These are phyloP conservation scores for Chalara sp. DNA, from an alignment of 2,329 filamentous ascomycete genomes.

Conservation along the genomic window DNA sequence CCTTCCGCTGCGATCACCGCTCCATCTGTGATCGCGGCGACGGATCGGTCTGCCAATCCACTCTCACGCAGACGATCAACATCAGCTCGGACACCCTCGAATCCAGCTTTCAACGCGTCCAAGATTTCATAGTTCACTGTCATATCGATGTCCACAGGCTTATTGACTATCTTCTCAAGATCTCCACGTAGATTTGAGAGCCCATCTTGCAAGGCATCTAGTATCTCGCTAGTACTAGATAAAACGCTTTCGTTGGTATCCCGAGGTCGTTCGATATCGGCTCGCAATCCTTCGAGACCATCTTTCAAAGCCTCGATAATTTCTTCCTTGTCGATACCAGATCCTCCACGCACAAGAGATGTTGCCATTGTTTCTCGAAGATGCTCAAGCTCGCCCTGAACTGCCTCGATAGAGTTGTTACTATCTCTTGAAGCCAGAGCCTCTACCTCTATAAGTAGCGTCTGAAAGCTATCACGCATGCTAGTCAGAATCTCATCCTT, in stretches of 20 bases:
- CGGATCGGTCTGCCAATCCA: conserved; percentile 38
- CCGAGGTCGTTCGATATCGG: conserved; percentile 56
- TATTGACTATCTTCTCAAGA: conserved; percentile 71
- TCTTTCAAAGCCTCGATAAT: conserved; percentile 55
- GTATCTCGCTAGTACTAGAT: conserved; percentile 72
- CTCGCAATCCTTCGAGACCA: conserved; percentile 67
- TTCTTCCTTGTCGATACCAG: conserved; percentile 51
- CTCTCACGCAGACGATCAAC: conserved; percentile 69
- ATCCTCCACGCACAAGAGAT: conserved; percentile 40
- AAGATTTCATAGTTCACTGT: conserved; percentile 85
- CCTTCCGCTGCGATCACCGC: conserved; percentile 44
- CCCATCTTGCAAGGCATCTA: conserved; percentile 86
- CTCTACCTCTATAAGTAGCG: conserved; percentile 60
- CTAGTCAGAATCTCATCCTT: conserved; percentile 75
- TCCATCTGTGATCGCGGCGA: conserved; percentile 44
- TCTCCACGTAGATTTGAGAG: conserved; percentile 69
- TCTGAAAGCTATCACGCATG: conserved; percentile 58
- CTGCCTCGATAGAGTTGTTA: conserved; percentile 46
- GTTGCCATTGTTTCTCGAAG: conserved; percentile 50
- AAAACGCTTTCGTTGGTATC: conserved; percentile 22
- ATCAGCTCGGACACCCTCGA: conserved; percentile 69
- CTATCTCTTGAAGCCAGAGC: conserved; percentile 47
- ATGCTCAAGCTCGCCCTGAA: conserved; percentile 50
- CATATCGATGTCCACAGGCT: conserved; percentile 75
- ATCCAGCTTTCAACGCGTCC: conserved; percentile 76